A percentile compares a stretch with the other conserved stretches of the same genome.
Evolutionary conservation across 495 filamentous ascomycete species (phyloP).

Genomic region (Penicillium soppii): DNA sequence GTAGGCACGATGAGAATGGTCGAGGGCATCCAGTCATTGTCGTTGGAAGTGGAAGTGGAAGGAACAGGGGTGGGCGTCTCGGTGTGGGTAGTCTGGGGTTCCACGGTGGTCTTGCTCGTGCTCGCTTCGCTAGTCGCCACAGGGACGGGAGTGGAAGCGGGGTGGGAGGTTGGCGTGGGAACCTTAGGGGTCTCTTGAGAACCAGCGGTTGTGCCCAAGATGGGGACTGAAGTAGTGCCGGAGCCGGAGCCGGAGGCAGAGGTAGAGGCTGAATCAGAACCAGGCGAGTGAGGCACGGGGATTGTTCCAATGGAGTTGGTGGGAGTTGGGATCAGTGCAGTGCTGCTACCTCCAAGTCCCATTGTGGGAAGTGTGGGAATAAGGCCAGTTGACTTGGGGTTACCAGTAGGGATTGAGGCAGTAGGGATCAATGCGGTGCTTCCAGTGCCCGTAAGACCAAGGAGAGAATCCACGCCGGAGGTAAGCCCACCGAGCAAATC

Average conservation of each 20-base stretch:
- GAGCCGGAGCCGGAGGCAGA: slow-evolving; percentile 9
- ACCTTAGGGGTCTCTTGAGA: slow-evolving; percentile 4
- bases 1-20: slow-evolving; percentile 26
- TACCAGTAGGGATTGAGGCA: slow-evolving; percentile 2
- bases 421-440: slow-evolving; percentile 15
- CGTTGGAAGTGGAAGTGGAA: slow-evolving; percentile 17
- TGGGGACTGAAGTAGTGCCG: slow-evolving; percentile 3
- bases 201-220: slow-evolving; percentile 15
- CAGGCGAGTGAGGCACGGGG: slow-evolving; percentile 19
- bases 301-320: slow-evolving; percentile 25
- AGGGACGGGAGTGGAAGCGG: slow-evolving; percentile 19
- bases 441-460: slow-evolving; percentile 16
- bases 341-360: slow-evolving; percentile 24
- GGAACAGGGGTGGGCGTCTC: slow-evolving; percentile 13
- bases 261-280: slow-evolving; percentile 8
- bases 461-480: slow-evolving; percentile 10
- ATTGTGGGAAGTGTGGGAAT: slow-evolving; percentile 17
- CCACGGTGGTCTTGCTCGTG: slow-evolving; percentile 21
- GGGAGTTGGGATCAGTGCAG: slow-evolving; percentile 24
- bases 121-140: slow-evolving; percentile 5
- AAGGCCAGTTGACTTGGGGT: slow-evolving; percentile 14
- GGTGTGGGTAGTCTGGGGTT: slow-evolving; percentile 19
- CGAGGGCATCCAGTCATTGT: slow-evolving; percentile 28
- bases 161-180: slow-evolving; percentile 18
- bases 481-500: slow-evolving; percentile 8